Conservation (phyloP, 805 yeast genomes). For the Diddensiella santjacobensis region DNA sequence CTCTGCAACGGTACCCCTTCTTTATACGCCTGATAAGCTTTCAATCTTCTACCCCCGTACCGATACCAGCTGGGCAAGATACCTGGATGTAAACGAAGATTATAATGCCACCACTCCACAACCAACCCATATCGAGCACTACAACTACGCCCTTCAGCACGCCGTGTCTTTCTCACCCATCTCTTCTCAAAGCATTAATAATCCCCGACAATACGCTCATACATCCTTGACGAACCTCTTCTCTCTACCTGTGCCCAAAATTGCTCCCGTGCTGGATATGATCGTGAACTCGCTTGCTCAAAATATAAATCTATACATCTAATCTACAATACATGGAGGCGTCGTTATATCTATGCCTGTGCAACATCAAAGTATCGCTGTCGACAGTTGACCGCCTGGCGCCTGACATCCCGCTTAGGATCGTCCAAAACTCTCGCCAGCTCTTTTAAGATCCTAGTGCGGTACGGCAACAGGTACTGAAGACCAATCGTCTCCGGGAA, state of each 20-base stretch:
- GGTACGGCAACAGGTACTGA: constrained; percentile 49
- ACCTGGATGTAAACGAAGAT: constrained; percentile 46
- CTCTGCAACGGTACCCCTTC: constrained; percentile 48
- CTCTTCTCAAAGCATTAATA: too few relatives aligned
- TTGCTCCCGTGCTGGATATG: too few relatives aligned
- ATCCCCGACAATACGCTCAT: too few relatives aligned
- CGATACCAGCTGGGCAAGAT: constrained; percentile 41
- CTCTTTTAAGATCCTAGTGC: constrained; percentile 44
- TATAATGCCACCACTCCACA: too few relatives aligned
- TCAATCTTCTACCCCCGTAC: constrained; percentile 19
- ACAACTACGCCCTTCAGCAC: too few relatives aligned
- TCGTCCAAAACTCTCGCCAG: constrained; percentile 64
- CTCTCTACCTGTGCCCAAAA: too few relatives aligned
- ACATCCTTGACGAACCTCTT: too few relatives aligned
- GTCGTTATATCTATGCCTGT: not conserved
- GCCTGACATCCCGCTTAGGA: constrained; percentile 67
- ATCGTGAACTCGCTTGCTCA: too few relatives aligned
- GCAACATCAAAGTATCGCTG: constrained; percentile 62
- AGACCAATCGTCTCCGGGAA: constrained; percentile 39
- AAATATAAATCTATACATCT: too few relatives aligned
- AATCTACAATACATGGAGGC: too few relatives aligned
- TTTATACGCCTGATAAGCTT: constrained; percentile 46
- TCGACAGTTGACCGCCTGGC: constrained; percentile 72
- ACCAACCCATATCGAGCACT: too few relatives aligned
- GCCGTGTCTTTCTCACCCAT: too few relatives aligned